A percentile compares a stretch with the other conserved stretches of the same genome.
phyloP scores from a whole-genome alignment of 2,329 filamentous ascomycete genomes.

The Huntiella savannae region DNA sequence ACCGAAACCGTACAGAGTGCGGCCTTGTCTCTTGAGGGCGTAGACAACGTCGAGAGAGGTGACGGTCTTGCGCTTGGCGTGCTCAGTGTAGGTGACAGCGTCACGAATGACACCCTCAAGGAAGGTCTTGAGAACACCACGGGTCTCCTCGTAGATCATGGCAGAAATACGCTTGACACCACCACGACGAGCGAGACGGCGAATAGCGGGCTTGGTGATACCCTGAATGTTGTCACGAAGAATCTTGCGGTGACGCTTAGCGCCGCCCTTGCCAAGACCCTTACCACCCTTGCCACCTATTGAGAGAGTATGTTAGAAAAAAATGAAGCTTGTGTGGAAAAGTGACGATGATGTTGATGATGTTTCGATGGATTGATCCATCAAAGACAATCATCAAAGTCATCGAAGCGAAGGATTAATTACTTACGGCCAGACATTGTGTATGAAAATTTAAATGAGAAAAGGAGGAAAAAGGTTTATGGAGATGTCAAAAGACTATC shows the following conservation, averaged over 20 bases:
- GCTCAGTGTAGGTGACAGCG: conserved; percentile 60
- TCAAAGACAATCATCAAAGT: background rate
- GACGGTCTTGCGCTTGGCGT: conserved; percentile 67
- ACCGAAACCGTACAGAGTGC: conserved; percentile 77
- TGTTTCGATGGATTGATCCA: background rate
- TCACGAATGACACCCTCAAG: conserved; percentile 60
- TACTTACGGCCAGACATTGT: conserved; percentile 14
- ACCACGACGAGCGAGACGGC: conserved; percentile 95
- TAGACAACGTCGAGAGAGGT: conserved; percentile 51
- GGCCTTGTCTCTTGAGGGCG: conserved; percentile 48
- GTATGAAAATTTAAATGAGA: background rate
- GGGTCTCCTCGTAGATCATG: conserved; percentile 70
- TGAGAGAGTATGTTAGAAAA: background rate
- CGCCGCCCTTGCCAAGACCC: conserved; percentile 93
- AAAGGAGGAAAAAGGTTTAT: background rate
- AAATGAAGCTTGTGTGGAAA: background rate
- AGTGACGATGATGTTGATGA: background rate
- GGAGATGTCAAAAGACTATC: too few species aligned
- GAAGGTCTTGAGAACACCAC: conserved; percentile 61
- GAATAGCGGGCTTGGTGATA: conserved; percentile 96
- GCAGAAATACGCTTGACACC: conserved; percentile 99
- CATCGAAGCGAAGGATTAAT: background rate
- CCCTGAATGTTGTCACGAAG: conserved; percentile 98
- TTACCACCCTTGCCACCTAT: conserved; percentile 87
- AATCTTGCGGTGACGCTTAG: conserved; percentile 99